phyloP scores from a whole-genome alignment of 345 rosid species.

The Acer saccharum region DNA sequence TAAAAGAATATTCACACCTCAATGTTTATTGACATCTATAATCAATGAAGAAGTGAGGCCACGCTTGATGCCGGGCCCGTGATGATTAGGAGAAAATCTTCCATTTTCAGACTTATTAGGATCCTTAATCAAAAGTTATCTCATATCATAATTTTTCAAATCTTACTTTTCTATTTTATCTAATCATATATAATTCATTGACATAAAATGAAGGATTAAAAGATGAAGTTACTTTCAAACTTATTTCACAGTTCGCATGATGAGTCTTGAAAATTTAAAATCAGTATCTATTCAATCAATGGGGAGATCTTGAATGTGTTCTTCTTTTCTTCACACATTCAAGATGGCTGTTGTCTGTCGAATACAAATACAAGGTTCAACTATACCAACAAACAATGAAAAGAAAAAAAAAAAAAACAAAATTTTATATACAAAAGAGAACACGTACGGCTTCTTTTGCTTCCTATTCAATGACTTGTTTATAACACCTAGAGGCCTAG shows the following conservation, averaged over 20 bases:
- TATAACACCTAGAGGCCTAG: slow-evolving; percentile 44
- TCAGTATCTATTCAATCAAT: not conserved
- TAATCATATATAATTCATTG: too few species aligned
- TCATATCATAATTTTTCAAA: too few species aligned
- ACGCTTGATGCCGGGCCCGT: too few species aligned
- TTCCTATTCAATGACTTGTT: not conserved
- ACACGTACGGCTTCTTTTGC: not conserved
- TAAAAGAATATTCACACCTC: too few species aligned
- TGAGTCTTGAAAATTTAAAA: not conserved
- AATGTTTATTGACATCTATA: too few species aligned
- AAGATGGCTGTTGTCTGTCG: not conserved
- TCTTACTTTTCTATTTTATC: too few species aligned
- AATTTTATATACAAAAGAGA: not conserved
- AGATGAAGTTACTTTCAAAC: not conserved
- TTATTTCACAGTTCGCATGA: not conserved
- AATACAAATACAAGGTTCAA: not conserved
- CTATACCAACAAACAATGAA: not conserved
- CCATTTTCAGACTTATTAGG: too few species aligned
- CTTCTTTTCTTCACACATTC: not conserved
- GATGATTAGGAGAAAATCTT: too few species aligned
- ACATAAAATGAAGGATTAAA: too few species aligned
- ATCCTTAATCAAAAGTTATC: too few species aligned
- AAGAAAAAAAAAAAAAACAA: not conserved
- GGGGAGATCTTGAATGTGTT: too few species aligned
- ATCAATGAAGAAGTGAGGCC: too few species aligned